Base-by-base conservation (phyloP, 805 yeast species). In the Wickerhamomyces kurtzmanii region DNA sequence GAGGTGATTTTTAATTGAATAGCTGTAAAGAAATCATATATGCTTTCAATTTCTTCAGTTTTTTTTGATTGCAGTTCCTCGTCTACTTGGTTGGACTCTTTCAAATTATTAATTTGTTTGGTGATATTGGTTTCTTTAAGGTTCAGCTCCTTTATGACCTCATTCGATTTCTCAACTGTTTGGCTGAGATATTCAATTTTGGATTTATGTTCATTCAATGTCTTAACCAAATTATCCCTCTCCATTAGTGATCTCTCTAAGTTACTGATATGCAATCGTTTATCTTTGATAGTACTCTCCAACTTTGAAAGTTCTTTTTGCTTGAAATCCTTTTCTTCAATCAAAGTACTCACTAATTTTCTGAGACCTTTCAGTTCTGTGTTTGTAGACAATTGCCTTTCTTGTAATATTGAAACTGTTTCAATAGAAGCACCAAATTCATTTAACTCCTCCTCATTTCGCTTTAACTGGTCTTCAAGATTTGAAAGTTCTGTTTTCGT, bases 251-350 rank as follows among this genome's bases (percentile, higher is more conserved):
- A 52, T 26, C 56, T 59, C 40, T 76, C 81, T 31, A 72, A 45
- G 24, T 66, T 62, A 37, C 71, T 68, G 15, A 81, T 65, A 3
- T 45, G 40, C 24, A 78, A 47, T 39, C 61, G 59, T 29, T 65
- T 61, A 38, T 75, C 82, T 32, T 73, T 72, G 10, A 75, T 49
- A 20, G 51, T 49, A 19, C 55, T 62, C 32, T 76, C 79, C 14
- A 74, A 37, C 10, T 57, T 49, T 6, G 58, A 54, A 13, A 67
- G 31, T 20, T 66, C 71, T 23, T 59, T 58, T 15, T 67, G 63
- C 7, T 50, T 47, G 5, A 42, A 31, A 27, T 72, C 79, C 37
- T 65, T 65, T 6, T 58, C 57, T 14, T 66, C 70, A 3, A 37
- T 38, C 6, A 62, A 33, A 4, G 40, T 35, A 9, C 43, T 47